phyloP scores from a whole-genome alignment of 495 filamentous ascomycete species.

The Clavariopsis aquatica region DNA sequence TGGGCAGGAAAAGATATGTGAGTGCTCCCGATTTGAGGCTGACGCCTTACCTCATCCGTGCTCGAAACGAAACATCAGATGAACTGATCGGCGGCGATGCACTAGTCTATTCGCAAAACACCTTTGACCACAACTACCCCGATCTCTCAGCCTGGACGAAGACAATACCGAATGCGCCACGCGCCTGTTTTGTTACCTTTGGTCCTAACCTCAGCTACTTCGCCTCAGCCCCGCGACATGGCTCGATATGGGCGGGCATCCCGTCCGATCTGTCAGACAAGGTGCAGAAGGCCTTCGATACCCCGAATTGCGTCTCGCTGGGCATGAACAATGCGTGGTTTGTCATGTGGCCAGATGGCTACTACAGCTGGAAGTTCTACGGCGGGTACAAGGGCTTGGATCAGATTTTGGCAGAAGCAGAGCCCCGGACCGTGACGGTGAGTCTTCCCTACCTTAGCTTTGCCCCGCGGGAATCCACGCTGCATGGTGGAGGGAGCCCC shows the following conservation, averaged over 20 bases:
- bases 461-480: too few species aligned
- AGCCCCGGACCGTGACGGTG: conserved; percentile 31
- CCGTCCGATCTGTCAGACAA: conserved; percentile 33
- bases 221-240: conserved; percentile 26
- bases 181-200: conserved; percentile 24
- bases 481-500: too few species aligned
- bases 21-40: not conserved
- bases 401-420: conserved; percentile 30
- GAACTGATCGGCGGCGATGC: not conserved
- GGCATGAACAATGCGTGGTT: conserved; percentile 38
- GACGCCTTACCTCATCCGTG: not conserved
- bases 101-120: conserved; percentile 34
- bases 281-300: conserved; percentile 37
- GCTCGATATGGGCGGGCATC: conserved; percentile 36
- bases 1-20: conserved; percentile 35
- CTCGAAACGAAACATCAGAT: conserved; percentile 21
- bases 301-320: conserved; percentile 30
- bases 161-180: conserved; percentile 23
- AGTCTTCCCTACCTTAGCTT: conserved; percentile 14
- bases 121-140: conserved; percentile 37
- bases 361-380: conserved; percentile 37
- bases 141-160: conserved; percentile 33
- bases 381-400: conserved; percentile 29
- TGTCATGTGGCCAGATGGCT: conserved; percentile 39
- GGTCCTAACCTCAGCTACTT: conserved; percentile 28